These are phyloP conservation scores for Eremochloa ophiuroides DNA, from an alignment of 176 grass and related monocot genomes.

Conservation along the genomic window DNA sequence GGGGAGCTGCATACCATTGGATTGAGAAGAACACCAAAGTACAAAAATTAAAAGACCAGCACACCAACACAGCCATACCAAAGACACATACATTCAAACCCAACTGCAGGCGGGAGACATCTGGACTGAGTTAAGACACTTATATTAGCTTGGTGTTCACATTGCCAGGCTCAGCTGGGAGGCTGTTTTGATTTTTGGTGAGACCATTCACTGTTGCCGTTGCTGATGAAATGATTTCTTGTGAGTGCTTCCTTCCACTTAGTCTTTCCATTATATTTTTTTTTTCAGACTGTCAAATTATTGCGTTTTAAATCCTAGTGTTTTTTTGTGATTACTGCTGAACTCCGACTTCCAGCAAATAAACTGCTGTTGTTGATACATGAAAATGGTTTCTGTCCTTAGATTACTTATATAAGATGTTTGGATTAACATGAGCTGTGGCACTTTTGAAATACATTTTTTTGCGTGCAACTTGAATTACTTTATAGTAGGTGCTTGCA, in stretches of 20 bases:
- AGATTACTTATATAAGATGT: neutral
- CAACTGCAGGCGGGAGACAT: neutral
- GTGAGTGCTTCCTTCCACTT: slow-evolving; percentile 2
- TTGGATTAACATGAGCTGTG: neutral
- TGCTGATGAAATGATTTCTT: slow-evolving; percentile 17
- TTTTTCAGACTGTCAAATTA: neutral
- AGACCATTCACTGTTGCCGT: neutral
- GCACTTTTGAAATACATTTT: neutral
- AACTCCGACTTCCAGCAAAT: neutral
- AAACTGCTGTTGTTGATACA: neutral
- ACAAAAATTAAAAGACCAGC: neutral
- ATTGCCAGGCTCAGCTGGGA: neutral
- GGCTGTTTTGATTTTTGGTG: slow-evolving; percentile 4
- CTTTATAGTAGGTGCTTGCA: neutral
- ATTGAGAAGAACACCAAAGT: neutral
- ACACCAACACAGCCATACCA: neutral
- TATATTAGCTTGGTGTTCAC: neutral
- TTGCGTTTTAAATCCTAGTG: neutral
- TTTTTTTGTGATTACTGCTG: neutral
- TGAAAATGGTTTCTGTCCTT: neutral
- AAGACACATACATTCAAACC: neutral
- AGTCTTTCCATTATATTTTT: neutral
- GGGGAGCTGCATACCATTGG: neutral
- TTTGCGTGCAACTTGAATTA: neutral
- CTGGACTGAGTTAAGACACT: neutral